These are phyloP conservation scores for Populus pruinosa DNA, from an alignment of 345 rosid genomes.

Conservation along the genomic window DNA sequence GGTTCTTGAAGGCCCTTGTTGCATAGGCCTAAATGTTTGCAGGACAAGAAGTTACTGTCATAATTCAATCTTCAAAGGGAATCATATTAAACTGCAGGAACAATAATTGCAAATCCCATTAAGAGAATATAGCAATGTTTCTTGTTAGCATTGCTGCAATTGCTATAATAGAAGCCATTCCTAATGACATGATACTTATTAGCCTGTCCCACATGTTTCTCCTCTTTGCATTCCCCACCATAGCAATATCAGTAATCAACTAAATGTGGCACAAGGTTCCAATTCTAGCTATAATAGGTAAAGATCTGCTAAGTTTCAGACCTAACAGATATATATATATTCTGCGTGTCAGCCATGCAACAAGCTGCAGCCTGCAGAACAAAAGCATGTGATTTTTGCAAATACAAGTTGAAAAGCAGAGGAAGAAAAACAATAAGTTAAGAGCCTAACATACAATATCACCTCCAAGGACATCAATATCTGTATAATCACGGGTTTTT, in stretches of 20 bases:
- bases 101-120: neutral
- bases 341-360: neutral
- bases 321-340: no score
- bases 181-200: neutral
- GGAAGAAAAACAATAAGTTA: neutral
- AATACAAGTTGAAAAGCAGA: neutral
- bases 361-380: neutral
- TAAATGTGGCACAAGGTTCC: slow-evolving; percentile 7
- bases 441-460: slow-evolving; percentile 50
- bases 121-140: neutral
- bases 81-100: neutral
- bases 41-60: slow-evolving; percentile 12
- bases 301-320: no score
- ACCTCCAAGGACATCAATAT: slow-evolving; percentile 72
- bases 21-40: slow-evolving; percentile 58
- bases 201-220: neutral
- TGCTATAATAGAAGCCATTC: neutral
- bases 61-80: slow-evolving; percentile 3
- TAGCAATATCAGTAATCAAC: neutral
- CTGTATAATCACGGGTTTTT: slow-evolving; percentile 73
- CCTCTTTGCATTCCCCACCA: neutral
- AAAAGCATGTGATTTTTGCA: neutral
- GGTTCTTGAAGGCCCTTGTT: slow-evolving; percentile 37
- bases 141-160: no score
- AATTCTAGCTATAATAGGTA: no score